Evolutionary conservation across 2,329 filamentous ascomycete species (phyloP).

Genomic region (Stemphylium beticola): DNA sequence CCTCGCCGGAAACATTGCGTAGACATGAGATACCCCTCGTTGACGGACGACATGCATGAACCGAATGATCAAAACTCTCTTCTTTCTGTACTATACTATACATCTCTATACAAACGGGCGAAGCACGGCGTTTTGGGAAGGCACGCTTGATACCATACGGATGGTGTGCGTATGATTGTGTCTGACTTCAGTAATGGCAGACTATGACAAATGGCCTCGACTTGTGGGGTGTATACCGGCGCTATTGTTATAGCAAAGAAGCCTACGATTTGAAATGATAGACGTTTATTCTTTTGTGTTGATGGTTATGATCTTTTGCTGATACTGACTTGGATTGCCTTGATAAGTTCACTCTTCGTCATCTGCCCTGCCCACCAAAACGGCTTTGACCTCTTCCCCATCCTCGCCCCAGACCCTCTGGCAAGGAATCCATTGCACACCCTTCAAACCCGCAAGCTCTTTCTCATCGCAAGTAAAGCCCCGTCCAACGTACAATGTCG

Average conservation of each 20-base stretch:
- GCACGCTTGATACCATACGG: neutral
- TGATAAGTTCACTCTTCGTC: neutral
- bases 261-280: neutral
- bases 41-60: constrained; percentile 1
- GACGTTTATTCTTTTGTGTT: neutral
- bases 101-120: neutral
- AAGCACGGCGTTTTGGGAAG: constrained; percentile 21
- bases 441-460: constrained; percentile 6
- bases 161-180: neutral
- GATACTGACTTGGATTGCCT: too few relatives aligned
- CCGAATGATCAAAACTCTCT: constrained; percentile 11
- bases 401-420: constrained; percentile 37
- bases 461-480: constrained; percentile 12
- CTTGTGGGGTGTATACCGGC: too few relatives aligned
- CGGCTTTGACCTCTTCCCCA: constrained; percentile 30
- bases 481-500: constrained; percentile 31
- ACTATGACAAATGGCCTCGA: too few relatives aligned
- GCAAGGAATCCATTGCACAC: constrained; percentile 43
- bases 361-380: constrained; percentile 36
- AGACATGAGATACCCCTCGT: constrained; percentile 17
- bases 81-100: constrained; percentile 19
- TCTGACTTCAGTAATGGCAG: too few relatives aligned
- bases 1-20: constrained; percentile 80
- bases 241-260: too few relatives aligned
- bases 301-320: too few relatives aligned